These are phyloP conservation scores for Lentinula aciculospora DNA, from an alignment of 768 basidiomycete genomes.

Conservation along the genomic window DNA sequence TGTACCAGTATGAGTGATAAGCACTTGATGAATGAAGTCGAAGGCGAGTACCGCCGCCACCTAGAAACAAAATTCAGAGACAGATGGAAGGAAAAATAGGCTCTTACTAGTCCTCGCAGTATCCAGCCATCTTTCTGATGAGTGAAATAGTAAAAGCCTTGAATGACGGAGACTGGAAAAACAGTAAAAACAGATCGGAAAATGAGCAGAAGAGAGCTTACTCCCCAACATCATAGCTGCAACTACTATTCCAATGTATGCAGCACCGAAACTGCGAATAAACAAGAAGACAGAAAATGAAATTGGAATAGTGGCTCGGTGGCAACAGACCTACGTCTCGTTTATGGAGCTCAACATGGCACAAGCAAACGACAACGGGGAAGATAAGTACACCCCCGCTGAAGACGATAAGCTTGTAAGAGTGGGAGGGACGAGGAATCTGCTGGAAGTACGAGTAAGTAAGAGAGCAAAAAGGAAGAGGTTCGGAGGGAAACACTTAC, in stretches of 20 bases:
- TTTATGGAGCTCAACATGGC: not conserved
- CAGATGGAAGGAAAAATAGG: not conserved
- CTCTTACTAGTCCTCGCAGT: conserved; percentile 38
- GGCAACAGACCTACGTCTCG: not conserved
- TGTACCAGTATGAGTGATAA: conserved; percentile 49
- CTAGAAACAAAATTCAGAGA: conserved; percentile 20
- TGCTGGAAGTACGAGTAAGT: not conserved
- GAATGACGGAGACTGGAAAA: conserved; percentile 43
- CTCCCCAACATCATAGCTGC: conserved; percentile 37
- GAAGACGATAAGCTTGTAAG: not conserved
- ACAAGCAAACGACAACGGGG: not conserved
- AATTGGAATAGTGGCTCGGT: not conserved
- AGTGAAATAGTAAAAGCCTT: conserved; percentile 49
- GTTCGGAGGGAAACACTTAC: not conserved
- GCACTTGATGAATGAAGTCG: conserved; percentile 47
- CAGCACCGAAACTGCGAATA: conserved; percentile 38
- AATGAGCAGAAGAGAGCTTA: conserved; percentile 5
- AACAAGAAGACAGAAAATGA: not conserved
- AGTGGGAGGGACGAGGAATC: not conserved
- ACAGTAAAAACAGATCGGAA: not conserved
- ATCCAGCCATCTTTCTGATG: conserved; percentile 47
- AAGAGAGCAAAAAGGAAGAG: not conserved
- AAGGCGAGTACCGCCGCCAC: conserved; percentile 42
- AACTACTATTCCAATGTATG: conserved; percentile 42
- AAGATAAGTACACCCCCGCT: not conserved